A percentile compares a stretch with the other conserved stretches of the same genome.
Evolutionary conservation across 257 asterid genomes (phyloP).

Genomic region (Solanum chilense): DNA sequence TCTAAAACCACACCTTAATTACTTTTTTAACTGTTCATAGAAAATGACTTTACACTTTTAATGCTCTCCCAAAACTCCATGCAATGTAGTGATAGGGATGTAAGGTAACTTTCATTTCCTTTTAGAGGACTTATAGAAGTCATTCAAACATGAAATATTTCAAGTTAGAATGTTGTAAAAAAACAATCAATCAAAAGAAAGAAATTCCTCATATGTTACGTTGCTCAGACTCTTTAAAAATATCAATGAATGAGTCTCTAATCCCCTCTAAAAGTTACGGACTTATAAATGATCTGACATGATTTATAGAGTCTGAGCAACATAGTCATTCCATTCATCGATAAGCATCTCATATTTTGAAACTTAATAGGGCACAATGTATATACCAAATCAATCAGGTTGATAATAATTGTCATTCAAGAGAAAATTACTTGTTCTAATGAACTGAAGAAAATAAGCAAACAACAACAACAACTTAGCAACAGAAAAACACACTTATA

Average conservation of each 20-base stretch:
- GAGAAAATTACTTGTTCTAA: background rate
- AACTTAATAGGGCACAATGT: conserved; percentile 9
- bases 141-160: background rate
- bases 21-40: conserved; percentile 1
- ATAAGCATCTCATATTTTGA: background rate
- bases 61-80: conserved; percentile 21
- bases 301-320: background rate
- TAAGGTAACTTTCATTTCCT: background rate
- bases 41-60: conserved; percentile 25
- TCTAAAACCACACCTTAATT: background rate
- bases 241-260: background rate
- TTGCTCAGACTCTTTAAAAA: background rate
- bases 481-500: conserved; percentile 29
- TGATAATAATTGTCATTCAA: conserved; percentile 2
- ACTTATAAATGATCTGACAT: background rate
- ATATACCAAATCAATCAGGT: background rate
- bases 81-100: conserved; percentile 37
- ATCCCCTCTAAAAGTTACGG: background rate
- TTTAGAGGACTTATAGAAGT: background rate
- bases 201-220: background rate
- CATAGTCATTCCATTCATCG: background rate
- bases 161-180: conserved; percentile 14
- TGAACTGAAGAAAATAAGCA: conserved; percentile 10
- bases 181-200: background rate
- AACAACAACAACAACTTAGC: background rate